Conservation (phyloP, 805 yeast species). For the Saturnispora halmiae region DNA sequence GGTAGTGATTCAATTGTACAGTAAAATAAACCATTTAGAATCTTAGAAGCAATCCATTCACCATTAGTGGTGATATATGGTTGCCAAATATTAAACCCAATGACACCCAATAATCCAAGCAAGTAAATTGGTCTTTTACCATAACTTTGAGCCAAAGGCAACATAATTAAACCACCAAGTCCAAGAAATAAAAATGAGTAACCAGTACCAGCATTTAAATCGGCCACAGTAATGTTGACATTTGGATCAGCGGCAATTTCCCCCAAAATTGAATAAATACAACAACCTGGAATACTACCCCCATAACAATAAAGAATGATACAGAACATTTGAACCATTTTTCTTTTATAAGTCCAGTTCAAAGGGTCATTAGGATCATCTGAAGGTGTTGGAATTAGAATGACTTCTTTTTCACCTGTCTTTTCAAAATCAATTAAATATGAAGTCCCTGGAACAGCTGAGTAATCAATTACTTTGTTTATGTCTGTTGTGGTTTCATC, state of each 20-base stretch:
- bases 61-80: slow-evolving; percentile 27
- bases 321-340: slow-evolving; percentile 38
- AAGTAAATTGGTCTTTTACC: slow-evolving; percentile 33
- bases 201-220: slow-evolving; percentile 34
- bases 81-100: slow-evolving; percentile 28
- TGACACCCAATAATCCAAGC: slow-evolving; percentile 25
- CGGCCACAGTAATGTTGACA: slow-evolving; percentile 19
- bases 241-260: slow-evolving; percentile 26
- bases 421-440: slow-evolving; percentile 37
- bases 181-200: slow-evolving; percentile 34
- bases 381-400: slow-evolving; percentile 58
- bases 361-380: slow-evolving; percentile 64
- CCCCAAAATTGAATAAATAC: slow-evolving; percentile 19
- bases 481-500: neutral
- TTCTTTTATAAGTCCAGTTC: slow-evolving; percentile 48
- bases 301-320: slow-evolving; percentile 31
- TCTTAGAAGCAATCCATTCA: slow-evolving; percentile 26
- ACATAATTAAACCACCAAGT: slow-evolving; percentile 29
- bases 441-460: slow-evolving; percentile 42
- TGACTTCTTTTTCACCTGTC: slow-evolving; percentile 30
- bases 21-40: slow-evolving; percentile 26
- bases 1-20: slow-evolving; percentile 40
- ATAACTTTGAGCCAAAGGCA: slow-evolving; percentile 32
- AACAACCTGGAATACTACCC: slow-evolving; percentile 21
- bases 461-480: slow-evolving; percentile 21